Evolutionary conservation across 2,329 filamentous ascomycete genomes (phyloP).

Genomic region (Westerdykella aurantiaca): DNA sequence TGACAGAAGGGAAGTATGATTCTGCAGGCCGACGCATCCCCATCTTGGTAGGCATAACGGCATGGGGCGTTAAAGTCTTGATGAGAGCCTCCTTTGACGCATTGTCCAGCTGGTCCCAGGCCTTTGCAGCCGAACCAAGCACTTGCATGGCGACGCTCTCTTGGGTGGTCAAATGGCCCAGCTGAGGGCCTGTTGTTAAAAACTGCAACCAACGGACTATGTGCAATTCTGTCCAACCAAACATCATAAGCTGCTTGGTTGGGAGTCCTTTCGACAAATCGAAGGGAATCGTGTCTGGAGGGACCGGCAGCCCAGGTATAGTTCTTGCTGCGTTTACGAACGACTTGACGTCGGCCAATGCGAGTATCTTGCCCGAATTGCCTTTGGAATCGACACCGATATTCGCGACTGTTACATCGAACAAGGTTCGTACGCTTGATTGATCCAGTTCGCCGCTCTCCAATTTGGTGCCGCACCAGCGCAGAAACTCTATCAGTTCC

Average conservation of each 20-base stretch:
- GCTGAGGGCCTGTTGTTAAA: constrained; percentile 56
- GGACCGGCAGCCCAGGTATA: constrained; percentile 72
- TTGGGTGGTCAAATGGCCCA: constrained; percentile 60
- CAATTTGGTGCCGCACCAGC: constrained; percentile 73
- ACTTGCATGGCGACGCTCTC: constrained; percentile 71
- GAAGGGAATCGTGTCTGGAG: constrained; percentile 76
- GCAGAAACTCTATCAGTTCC: constrained; percentile 77
- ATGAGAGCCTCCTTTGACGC: constrained; percentile 61
- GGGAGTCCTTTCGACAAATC: constrained; percentile 69
- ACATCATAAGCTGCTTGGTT: constrained; percentile 63
- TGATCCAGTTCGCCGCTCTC: constrained; percentile 66
- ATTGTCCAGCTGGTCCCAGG: constrained; percentile 74
- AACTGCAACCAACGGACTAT: constrained; percentile 81
- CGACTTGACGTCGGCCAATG: constrained; percentile 66
- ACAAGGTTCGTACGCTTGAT: constrained; percentile 60
- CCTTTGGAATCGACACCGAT: constrained; percentile 47
- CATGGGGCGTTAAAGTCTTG: constrained; percentile 58
- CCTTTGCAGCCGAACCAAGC: constrained; percentile 75
- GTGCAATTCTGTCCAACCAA: constrained; percentile 83
- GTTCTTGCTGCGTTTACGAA: constrained; percentile 75
- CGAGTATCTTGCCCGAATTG: constrained; percentile 63
- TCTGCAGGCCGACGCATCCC: constrained; percentile 84
- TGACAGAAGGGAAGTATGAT: constrained; percentile 89
- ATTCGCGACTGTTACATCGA: constrained; percentile 75
- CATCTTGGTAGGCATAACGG: constrained; percentile 81